phyloP scores from a whole-genome alignment of 345 rosid genomes.

The Brassica nigra region DNA sequence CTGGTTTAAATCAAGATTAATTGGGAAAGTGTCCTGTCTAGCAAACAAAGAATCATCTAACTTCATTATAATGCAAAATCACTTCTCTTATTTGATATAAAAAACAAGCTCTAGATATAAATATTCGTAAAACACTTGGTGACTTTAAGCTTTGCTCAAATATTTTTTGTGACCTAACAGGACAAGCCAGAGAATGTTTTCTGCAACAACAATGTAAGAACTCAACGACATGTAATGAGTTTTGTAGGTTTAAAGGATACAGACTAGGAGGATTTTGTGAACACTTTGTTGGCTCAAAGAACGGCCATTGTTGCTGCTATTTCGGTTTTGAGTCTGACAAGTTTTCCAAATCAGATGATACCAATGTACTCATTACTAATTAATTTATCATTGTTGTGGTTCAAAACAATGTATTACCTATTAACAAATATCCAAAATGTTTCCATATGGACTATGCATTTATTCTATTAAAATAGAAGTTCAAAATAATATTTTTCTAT shows the following conservation, averaged over 20 bases:
- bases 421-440: too few species aligned
- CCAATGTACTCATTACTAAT: background rate
- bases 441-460: too few species aligned
- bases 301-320: slow-evolving; percentile 18
- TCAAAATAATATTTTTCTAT: too few species aligned
- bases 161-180: slow-evolving; percentile 3
- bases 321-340: background rate
- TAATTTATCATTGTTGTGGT: background rate
- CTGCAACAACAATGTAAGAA: background rate
- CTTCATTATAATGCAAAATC: background rate
- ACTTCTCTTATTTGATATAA: background rate
- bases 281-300: background rate
- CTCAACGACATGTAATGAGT: background rate
- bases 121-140: background rate
- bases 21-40: too few species aligned
- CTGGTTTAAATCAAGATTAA: too few species aligned
- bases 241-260: background rate
- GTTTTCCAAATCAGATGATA: background rate
- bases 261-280: background rate
- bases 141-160: background rate
- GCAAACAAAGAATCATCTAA: background rate
- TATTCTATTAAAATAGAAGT: too few species aligned
- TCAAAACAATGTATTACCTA: background rate
- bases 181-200: background rate
- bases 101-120: background rate